These are phyloP conservation scores for Beauveria bassiana DNA, from an alignment of 2,329 filamentous ascomycete species.

Conservation along the genomic window DNA sequence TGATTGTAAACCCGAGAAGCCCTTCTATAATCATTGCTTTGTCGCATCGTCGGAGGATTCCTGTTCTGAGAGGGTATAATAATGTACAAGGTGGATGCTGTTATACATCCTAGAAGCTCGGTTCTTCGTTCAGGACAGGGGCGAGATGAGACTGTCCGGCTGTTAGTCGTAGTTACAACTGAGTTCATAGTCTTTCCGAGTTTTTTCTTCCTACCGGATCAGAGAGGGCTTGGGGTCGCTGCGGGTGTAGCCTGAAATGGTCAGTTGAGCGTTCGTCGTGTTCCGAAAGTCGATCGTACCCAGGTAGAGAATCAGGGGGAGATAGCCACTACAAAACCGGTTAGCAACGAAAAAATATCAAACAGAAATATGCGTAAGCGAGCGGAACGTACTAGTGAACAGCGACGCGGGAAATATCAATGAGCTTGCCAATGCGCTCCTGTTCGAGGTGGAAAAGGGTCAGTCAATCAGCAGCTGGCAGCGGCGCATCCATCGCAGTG, in stretches of 20 bases:
- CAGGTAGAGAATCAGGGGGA: constrained; percentile 93
- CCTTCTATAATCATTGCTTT: constrained; percentile 1
- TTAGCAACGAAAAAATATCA: constrained; percentile 24
- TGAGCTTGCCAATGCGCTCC: constrained; percentile 97
- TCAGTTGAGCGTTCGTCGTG: constrained; percentile 18
- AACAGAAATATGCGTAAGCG: not conserved
- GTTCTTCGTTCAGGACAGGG: constrained; percentile 45
- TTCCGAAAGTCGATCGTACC: constrained; percentile 45
- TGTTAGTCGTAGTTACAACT: constrained; percentile 17
- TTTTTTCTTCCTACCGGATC: constrained; percentile 39
- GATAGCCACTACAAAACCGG: constrained; percentile 64
- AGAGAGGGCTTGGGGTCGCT: constrained; percentile 81
- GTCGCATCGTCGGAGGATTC: not conserved
- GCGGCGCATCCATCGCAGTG: not conserved
- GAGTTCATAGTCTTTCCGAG: no score
- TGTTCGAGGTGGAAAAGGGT: constrained; percentile 30
- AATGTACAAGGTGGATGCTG: constrained; percentile 3
- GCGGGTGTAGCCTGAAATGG: constrained; percentile 70
- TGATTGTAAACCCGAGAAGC: not conserved
- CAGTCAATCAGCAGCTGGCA: not conserved
- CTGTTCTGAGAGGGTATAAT: not conserved
- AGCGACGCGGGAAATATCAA: constrained; percentile 86
- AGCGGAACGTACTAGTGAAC: constrained; percentile 76
- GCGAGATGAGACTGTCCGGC: constrained; percentile 49
- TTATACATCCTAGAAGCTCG: not conserved